Evolutionary conservation across 202 grass and related monocot species (phyloP).

Genomic region (Elaeis oleifera): DNA sequence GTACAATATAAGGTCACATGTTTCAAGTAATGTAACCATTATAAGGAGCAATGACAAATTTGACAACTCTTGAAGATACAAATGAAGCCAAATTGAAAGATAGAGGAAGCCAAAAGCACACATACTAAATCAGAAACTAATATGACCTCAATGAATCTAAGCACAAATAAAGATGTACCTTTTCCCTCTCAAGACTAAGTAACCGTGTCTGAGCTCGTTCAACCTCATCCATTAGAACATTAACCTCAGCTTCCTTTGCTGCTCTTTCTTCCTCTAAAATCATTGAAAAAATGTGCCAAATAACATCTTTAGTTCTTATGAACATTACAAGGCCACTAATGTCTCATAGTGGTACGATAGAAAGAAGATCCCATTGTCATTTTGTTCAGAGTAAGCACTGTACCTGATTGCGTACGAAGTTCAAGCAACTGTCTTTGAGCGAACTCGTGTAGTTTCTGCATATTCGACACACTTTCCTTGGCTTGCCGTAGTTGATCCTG

Average conservation of each 20-base stretch:
- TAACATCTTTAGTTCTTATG: too few species aligned
- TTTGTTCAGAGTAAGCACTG: not conserved
- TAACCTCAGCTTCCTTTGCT: conserved; percentile 85
- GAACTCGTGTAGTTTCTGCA: conserved; percentile 97
- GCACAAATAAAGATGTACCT: conserved; percentile 41
- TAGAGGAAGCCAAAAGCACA: not conserved
- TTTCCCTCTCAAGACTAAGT: conserved; percentile 97
- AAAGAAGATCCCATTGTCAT: not conserved
- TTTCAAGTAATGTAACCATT: too few species aligned
- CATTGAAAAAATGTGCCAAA: not conserved
- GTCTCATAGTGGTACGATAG: not conserved
- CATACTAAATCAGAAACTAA: not conserved
- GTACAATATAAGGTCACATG: too few species aligned
- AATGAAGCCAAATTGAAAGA: not conserved
- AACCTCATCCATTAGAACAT: conserved; percentile 95
- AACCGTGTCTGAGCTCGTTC: conserved; percentile 89
- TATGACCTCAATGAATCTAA: conserved; percentile 4
- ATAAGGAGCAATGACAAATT: too few species aligned
- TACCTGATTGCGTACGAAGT: conserved; percentile 97
- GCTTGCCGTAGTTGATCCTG: conserved; percentile 97
- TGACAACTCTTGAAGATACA: not conserved
- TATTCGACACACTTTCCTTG: conserved; percentile 96
- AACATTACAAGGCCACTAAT: too few species aligned
- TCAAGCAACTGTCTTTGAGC: conserved; percentile 97
- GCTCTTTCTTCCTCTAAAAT: conserved; percentile 77